Base-by-base conservation (phyloP, 805 yeast genomes). In the Monosporozyma solicola region DNA sequence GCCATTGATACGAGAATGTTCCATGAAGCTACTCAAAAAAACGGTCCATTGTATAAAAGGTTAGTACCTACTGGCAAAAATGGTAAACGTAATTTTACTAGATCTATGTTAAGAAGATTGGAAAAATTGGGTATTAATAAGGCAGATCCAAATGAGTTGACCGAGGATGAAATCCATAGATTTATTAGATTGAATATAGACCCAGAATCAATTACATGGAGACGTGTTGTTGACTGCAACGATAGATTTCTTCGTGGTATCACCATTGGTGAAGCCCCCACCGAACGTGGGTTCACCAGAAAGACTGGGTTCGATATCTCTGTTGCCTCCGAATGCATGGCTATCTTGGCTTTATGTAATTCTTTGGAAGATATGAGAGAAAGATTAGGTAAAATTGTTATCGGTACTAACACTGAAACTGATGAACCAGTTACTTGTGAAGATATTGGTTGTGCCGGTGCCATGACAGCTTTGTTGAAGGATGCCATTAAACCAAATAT, bases 301-400 rank as follows among this genome's bases (percentile, higher is more conserved):
- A 77, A 80, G 57, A 83, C 97, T 22, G 98, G 98, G 13, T 90
- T 92, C 72, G 98, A 92, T 68, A 91, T 92, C 67, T 85, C 97
- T n/a, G 98, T 92, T 57, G 98, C 98, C 9, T 84, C 92, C 32
- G 98, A 92, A 74, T 80, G 90, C 59, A 92, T 92, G 98, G 97
- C 98, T 24, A 87, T 92, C 54, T 76, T 92, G 59, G 97, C 98
- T 3, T 76, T 92, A 51, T 80, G 95, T 9, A 83, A 80, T 50
- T 81, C 85, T 31, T 78, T 92, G 62, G 72, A 78, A 55, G 97
- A 92, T 69, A 80, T 92, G 86, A 80, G 97, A 68, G 80, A 79
- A 61, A 80, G 98, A 66, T 83, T 92, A 51, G 97, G 97, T 54
- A 79, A 78, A 54, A 85, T 92, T 74, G 97, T 92, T 48, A 87